Conservation (phyloP, 257 asterid species). For the Ballota nigra region DNA sequence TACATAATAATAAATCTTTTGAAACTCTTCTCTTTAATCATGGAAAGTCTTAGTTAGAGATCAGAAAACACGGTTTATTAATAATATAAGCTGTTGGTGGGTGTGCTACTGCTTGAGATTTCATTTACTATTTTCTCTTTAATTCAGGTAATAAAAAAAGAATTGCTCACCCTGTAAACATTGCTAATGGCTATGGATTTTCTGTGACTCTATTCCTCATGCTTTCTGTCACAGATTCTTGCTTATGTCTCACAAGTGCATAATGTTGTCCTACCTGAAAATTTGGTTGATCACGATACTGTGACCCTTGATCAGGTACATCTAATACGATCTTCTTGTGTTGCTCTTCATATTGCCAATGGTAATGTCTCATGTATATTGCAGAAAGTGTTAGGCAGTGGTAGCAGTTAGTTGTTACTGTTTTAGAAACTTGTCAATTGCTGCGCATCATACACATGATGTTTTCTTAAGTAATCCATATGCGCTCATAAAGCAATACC, state of each 20-base stretch:
- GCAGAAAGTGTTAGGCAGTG: conserved; percentile 1
- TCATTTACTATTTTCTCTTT: not conserved
- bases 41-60: conserved; percentile 12
- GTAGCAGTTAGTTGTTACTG: not conserved
- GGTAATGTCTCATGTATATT: not conserved
- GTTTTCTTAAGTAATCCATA: conserved; percentile 1
- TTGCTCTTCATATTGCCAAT: conserved; percentile 12
- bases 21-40: not conserved
- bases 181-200: conserved; percentile 5
- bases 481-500: conserved; percentile 4
- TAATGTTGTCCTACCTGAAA: conserved; percentile 73
- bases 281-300: conserved; percentile 56
- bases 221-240: conserved; percentile 57
- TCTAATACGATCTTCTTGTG: conserved; percentile 1
- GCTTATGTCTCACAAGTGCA: conserved; percentile 92
- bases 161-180: conserved; percentile 17
- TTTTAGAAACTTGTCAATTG: conserved; percentile 14
- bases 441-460: not conserved
- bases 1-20: not conserved
- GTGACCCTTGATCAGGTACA: conserved; percentile 71
- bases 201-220: conserved; percentile 20
- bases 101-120: conserved; percentile 10
- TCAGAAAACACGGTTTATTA: not conserved
- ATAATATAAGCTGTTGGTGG: not conserved
- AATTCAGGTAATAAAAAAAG: not conserved